phyloP scores from a whole-genome alignment of 192 early-diverging fungal species.

The Helicostylum pulchrum region DNA sequence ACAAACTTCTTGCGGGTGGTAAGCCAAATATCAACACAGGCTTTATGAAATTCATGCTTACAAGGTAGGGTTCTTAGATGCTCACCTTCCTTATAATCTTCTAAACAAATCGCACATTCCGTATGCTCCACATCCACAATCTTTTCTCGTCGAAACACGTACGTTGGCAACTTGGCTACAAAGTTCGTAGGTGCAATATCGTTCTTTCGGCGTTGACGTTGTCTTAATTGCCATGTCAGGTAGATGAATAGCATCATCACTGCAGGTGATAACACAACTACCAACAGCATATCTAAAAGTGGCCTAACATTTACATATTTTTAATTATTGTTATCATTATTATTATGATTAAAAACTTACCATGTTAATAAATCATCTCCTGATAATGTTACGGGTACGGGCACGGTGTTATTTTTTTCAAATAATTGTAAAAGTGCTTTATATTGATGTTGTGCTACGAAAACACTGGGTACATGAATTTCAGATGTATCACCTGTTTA shows the following conservation, averaged over 20 bases:
- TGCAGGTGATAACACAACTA: constrained; percentile 79
- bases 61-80: constrained; percentile 80
- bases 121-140: constrained; percentile 70
- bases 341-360: constrained; percentile 7
- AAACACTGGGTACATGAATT: constrained; percentile 84
- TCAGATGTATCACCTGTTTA: constrained; percentile 77
- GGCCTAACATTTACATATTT: constrained; percentile 40
- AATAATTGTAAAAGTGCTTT: constrained; percentile 49
- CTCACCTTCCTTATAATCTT: constrained; percentile 85
- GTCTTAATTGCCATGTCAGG: constrained; percentile 65
- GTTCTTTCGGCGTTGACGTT: constrained; percentile 65
- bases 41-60: constrained; percentile 85
- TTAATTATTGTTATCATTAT: not conserved
- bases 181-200: constrained; percentile 75
- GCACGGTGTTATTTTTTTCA: constrained; percentile 13
- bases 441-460: constrained; percentile 75
- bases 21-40: constrained; percentile 92
- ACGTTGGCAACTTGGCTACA: constrained; percentile 71
- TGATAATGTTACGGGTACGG: constrained; percentile 30
- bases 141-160: constrained; percentile 62
- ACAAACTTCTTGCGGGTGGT: constrained; percentile 84
- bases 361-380: constrained; percentile 48
- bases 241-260: constrained; percentile 78
- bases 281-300: constrained; percentile 76
- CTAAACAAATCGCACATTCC: constrained; percentile 91